A percentile compares a stretch with the other conserved stretches of the same genome.
Evolutionary conservation across 345 rosid species (phyloP).

Genomic region (Citrus hindsii): DNA sequence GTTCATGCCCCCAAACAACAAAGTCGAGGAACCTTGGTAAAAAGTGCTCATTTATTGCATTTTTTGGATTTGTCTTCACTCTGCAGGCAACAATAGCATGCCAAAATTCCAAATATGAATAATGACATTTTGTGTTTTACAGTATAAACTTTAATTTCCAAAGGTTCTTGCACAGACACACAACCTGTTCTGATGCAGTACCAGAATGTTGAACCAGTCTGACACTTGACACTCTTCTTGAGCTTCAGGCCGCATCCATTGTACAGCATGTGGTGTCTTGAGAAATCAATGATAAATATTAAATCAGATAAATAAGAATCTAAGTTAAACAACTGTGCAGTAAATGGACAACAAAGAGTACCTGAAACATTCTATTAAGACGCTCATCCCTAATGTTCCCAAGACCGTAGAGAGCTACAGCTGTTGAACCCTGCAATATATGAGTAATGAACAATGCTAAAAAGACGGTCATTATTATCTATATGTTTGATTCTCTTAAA

Average conservation of each 20-base stretch:
- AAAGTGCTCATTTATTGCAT: slow-evolving; percentile 96
- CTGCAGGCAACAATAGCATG: slow-evolving; percentile 35
- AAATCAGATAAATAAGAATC: slow-evolving; percentile 17
- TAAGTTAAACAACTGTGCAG: slow-evolving; percentile 7
- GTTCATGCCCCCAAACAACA: slow-evolving; percentile 98
- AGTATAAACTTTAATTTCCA: not conserved
- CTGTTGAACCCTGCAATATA: slow-evolving; percentile 73
- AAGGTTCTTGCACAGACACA: slow-evolving; percentile 2
- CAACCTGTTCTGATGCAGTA: slow-evolving; percentile 98
- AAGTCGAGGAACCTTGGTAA: slow-evolving; percentile 94
- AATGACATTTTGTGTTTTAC: not conserved
- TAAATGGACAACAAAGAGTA: slow-evolving; percentile 15
- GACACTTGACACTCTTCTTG: slow-evolving; percentile 78
- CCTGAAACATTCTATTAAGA: slow-evolving; percentile 99
- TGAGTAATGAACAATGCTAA: slow-evolving; percentile 6
- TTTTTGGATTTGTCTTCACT: slow-evolving; percentile 93
- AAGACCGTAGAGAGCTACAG: slow-evolving; percentile 95
- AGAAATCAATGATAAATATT: slow-evolving; percentile 9
- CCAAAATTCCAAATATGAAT: not conserved
- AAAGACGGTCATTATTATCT: slow-evolving; percentile 5
- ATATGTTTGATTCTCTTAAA: slow-evolving; percentile 4
- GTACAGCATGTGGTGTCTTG: slow-evolving; percentile 98
- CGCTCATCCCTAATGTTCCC: slow-evolving; percentile 99
- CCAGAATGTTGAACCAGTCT: slow-evolving; percentile 97
- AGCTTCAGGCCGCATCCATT: slow-evolving; percentile 99